A percentile compares a stretch with the other conserved stretches of the same genome.
phyloP scores from a whole-genome alignment of 208 protist genomes.

The Trypanosoma lewisi region DNA sequence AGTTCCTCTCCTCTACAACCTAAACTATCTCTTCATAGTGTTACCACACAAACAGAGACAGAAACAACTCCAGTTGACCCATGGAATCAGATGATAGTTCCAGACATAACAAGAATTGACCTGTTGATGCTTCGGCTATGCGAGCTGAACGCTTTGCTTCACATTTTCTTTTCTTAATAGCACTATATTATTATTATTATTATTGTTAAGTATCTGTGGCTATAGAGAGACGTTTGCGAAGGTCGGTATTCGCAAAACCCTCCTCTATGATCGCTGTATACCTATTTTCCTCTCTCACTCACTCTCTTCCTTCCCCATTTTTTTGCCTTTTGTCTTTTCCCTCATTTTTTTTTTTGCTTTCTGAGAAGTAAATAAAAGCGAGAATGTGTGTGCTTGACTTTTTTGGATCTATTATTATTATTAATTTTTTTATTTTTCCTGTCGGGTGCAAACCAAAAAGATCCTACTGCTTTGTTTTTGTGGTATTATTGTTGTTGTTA shows the following conservation, averaged over 20 bases:
- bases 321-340: neutral
- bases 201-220: neutral
- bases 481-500: too few species aligned
- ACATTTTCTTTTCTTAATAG: constrained; percentile 62
- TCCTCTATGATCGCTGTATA: neutral
- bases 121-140: constrained; percentile 42
- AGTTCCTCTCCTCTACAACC: neutral
- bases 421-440: constrained; percentile 6
- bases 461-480: too few species aligned
- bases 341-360: constrained; percentile 2
- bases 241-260: neutral
- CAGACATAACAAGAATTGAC: constrained; percentile 12
- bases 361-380: too few species aligned
- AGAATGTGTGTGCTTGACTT: neutral
- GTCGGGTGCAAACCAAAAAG: too few species aligned
- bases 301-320: constrained; percentile 8
- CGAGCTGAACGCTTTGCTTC: constrained; percentile 62
- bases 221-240: neutral
- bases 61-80: constrained; percentile 4
- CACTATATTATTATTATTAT: constrained; percentile 13
- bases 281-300: constrained; percentile 9
- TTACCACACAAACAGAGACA: constrained; percentile 10
- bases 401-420: neutral
- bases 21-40: neutral
- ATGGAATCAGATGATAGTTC: constrained; percentile 5